Conservation (phyloP, 75 land plant genomes). For the Selaginella moellendorffii region DNA sequence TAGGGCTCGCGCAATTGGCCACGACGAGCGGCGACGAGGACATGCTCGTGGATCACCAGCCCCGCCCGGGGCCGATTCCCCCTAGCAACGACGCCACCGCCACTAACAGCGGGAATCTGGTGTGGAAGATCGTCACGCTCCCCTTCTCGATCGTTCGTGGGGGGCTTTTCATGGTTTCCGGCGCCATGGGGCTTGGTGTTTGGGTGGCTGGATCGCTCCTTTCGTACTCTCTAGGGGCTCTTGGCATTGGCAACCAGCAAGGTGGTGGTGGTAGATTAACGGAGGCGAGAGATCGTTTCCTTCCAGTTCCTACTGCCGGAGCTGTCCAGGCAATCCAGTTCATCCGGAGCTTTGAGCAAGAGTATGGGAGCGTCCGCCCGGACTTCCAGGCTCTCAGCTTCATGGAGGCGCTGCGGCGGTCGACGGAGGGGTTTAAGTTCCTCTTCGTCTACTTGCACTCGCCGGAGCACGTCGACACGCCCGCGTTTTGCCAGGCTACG, state of each 20-base stretch:
- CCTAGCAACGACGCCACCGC: conserved; percentile 30
- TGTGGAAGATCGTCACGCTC: conserved; percentile 66
- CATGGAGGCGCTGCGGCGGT: conserved; percentile 72
- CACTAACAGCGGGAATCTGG: conserved; percentile 28
- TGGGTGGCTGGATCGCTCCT: conserved; percentile 85
- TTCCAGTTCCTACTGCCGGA: conserved; percentile 34
- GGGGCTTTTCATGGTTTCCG: conserved; percentile 51
- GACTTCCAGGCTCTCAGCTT: conserved; percentile 58
- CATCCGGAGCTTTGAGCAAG: conserved; percentile 61
- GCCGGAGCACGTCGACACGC: conserved; percentile 89
- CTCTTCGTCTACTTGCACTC: conserved; percentile 98
- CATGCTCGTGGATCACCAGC: background rate
- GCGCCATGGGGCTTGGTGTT: conserved; percentile 66
- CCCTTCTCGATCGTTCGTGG: conserved; percentile 79
- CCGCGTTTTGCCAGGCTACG: conserved; percentile 48
- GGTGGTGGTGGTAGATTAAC: conserved; percentile 11
- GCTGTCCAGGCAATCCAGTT: conserved; percentile 60
- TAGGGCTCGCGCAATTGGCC: background rate
- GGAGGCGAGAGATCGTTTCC: conserved; percentile 17
- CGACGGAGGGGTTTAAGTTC: conserved; percentile 54
- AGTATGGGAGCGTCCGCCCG: conserved; percentile 45
- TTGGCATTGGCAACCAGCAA: conserved; percentile 14
- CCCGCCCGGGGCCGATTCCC: conserved; percentile 10
- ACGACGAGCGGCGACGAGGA: background rate
- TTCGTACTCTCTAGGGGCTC: conserved; percentile 41